Evolutionary conservation across 768 basidiomycete species (phyloP).

Genomic region (Lactarius trivialis): DNA sequence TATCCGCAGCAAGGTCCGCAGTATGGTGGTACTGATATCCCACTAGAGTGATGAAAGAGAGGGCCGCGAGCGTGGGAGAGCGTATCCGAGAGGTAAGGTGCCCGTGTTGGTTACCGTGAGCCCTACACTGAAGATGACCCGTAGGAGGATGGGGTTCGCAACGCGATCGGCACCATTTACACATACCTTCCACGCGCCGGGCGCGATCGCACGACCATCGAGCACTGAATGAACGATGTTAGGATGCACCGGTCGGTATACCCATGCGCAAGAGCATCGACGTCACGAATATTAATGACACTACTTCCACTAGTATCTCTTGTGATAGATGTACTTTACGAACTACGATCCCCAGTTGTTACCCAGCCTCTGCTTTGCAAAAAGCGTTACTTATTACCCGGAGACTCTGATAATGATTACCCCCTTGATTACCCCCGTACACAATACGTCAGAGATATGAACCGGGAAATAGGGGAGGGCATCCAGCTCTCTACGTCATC

Average conservation of each 20-base stretch:
- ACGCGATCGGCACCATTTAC: conserved; percentile 49
- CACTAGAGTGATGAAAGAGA: conserved; percentile 51
- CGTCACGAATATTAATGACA: not conserved
- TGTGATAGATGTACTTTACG: not conserved
- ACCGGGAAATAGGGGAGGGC: not conserved
- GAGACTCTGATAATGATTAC: not conserved
- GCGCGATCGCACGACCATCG: conserved; percentile 23
- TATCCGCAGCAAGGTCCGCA: conserved; percentile 22
- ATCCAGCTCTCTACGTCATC: not conserved
- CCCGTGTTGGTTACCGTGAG: not conserved
- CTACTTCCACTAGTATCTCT: not conserved
- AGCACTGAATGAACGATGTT: not conserved
- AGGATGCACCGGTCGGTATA: not conserved
- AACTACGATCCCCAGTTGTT: not conserved
- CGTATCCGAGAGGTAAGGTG: conserved; percentile 35
- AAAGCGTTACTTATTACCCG: not conserved
- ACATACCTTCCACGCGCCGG: conserved; percentile 42
- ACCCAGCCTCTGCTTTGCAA: not conserved
- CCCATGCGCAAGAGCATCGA: not conserved
- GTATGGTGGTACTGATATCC: not conserved
- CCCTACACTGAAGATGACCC: not conserved
- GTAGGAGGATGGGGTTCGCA: conserved; percentile 55
- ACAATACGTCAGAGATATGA: not conserved
- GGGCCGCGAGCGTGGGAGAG: conserved; percentile 43
- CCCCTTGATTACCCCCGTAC: not conserved